Evolutionary conservation across 768 basidiomycete genomes (phyloP), one percentile per base, ranked within the genome.

Genomic region (Phylloporus rhodoxanthus): DNA sequence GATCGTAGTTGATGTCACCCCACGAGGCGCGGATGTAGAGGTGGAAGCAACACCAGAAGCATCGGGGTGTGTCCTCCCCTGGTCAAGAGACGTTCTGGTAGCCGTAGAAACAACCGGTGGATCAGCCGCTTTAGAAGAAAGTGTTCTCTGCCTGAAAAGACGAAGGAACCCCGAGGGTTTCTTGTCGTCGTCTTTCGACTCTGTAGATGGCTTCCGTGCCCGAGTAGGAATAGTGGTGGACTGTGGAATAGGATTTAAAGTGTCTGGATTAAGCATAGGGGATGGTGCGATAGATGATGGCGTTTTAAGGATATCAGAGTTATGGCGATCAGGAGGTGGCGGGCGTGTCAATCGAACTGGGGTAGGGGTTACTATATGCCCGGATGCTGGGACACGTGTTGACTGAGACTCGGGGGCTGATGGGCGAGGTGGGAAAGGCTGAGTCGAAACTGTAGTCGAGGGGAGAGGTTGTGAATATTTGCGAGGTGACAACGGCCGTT

Each of bases 281-380:
- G 71, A 71, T 3, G 70, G 76, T 3, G 79, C 78, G 15, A 85
- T 73, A 1, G 84, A 84, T 11, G 83, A 84, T 5, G 84, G 82
- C 0, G 84, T 85, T 58, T 73, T 75, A 30, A 85, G 72, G 33
- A 80, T 68, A 47, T 74, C 72, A 8, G 77, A 74, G 40, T 82
- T 82, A 45, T 76, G 63, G 26, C 70, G 70, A 36, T 70, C 65
- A 19, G 53, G 62, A 30, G 66, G 50, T 25, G 60, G 51, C 13
- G 50, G 37, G 15, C 64, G 49, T 47, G 52, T 38, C 51, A 62
- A 40, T 45, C 62, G 65, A 7, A 57, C 45, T 26, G 65, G 67
- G 43, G 64, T 64, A 54, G 68, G 64, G 5, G 70, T 58, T 17
- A 62, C 59, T 11, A 61, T 38, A 49, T 70, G 64, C 1, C 63